These are phyloP conservation scores for Sarocladium brachiariae DNA, from an alignment of 2,329 filamentous ascomycete genomes.

Conservation along the genomic window DNA sequence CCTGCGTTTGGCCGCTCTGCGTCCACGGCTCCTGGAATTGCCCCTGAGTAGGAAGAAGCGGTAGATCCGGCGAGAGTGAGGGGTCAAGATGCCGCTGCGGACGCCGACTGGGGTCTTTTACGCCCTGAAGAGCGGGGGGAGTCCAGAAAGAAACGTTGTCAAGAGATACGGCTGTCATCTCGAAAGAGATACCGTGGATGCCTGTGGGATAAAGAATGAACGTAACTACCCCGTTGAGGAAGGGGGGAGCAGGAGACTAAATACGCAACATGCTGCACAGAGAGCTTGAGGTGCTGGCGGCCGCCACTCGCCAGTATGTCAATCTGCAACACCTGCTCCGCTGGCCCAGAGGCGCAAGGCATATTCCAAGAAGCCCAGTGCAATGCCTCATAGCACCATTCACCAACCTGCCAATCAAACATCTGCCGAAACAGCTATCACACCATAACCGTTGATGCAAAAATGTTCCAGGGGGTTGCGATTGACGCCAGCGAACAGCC, in stretches of 20 bases:
- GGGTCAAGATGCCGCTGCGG: not conserved
- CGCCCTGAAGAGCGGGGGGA: not conserved
- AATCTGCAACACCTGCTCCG: not conserved
- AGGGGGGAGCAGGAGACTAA: not conserved
- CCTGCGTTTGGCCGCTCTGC: not conserved
- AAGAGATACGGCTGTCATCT: not conserved
- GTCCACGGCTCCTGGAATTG: not conserved
- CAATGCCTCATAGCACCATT: not conserved
- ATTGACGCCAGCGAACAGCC: not conserved
- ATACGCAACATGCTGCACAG: slow-evolving; percentile 3
- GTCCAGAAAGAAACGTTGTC: not conserved
- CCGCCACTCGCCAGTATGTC: not conserved
- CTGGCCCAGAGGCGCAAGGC: not conserved
- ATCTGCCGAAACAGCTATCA: slow-evolving; percentile 1
- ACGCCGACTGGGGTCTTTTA: not conserved
- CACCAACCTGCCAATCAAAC: slow-evolving; percentile 5
- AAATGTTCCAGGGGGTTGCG: not conserved
- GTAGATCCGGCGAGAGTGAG: not conserved
- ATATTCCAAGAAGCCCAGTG: not conserved
- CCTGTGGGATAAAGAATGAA: not conserved
- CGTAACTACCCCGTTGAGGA: not conserved
- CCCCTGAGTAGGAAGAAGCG: not conserved
- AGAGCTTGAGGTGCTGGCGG: not conserved
- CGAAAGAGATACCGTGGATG: not conserved
- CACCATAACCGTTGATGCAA: not conserved